Evolutionary conservation across 1,284 basidiomycete species (phyloP), one percentile per base, ranked within the genome.

Genomic region (Ustilago tritici): DNA sequence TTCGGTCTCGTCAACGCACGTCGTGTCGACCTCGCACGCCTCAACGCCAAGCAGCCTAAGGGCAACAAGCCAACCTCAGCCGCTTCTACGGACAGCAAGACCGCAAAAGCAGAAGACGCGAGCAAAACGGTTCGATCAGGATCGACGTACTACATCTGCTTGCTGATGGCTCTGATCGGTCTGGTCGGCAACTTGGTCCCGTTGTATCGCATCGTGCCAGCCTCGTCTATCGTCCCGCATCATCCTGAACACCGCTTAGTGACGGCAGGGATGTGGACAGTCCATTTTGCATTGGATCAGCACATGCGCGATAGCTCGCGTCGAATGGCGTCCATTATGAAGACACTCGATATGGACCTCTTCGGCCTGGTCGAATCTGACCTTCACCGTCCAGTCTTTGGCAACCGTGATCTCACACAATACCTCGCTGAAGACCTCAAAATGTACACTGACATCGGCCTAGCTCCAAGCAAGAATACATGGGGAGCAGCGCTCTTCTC

Each of bases 251-350:
- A 92, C 11, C 89, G 92, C 23, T 88, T 94, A 23, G 88, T 96
- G 53, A 92, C 92, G n/a, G 92, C 92, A 11, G 95, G 94, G 1
- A 95, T 97, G 65, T 96, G 94, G 93, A 95, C 95, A 0, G 81
- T 83, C 28, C 81, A 83, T 59, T 80, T 80, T 64, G 76, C 79
- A 32, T 73, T 84, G 28, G 84, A 85, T 49, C 84, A 85, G 69
- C 46, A 68, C 47, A 77, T 85, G 76, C 81, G 72, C 62, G 84
- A 85, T 57, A 83, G 80, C 65, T 71, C 79, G 17, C 88, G 91
- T 50, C 89, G 92, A 11, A 92, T 96, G 87, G 89, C 91, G 61
- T 90, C 92, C 66, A 86, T 96, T 43, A 89, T 95, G 38, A 88
- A 64, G 35, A 70, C 76, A 49, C 74, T 81, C 5, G 52, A 87